Conservation (phyloP, 2,329 filamentous ascomycete genomes). For the Fusarium robinianum region DNA sequence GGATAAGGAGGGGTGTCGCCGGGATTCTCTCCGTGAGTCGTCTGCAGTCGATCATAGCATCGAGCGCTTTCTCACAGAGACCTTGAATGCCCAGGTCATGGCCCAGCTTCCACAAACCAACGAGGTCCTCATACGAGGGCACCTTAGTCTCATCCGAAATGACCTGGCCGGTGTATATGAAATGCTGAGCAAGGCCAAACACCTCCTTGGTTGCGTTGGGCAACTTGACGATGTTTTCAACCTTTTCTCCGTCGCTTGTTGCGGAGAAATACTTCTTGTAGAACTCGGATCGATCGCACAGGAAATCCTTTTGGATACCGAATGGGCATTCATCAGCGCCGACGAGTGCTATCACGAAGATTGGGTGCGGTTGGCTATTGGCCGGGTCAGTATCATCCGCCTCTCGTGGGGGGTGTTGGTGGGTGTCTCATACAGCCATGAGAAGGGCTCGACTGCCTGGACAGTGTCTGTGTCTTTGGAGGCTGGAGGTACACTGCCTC, state of each 20-base stretch:
- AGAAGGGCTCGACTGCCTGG: conserved; percentile 34
- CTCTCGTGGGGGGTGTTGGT: too few relatives aligned
- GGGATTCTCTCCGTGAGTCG: conserved; percentile 59
- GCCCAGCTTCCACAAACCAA: conserved; percentile 62
- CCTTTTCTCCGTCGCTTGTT: conserved; percentile 40
- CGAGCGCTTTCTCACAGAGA: conserved; percentile 60
- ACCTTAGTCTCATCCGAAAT: conserved; percentile 47
- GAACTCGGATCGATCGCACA: conserved; percentile 56
- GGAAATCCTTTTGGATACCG: conserved; percentile 62
- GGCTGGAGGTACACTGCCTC: conserved; percentile 1
- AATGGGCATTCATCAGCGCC: conserved; percentile 58
- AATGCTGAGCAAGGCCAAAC: conserved; percentile 61
- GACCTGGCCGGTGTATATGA: conserved; percentile 56
- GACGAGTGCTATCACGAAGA: conserved; percentile 60
- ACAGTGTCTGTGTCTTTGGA: conserved; percentile 16
- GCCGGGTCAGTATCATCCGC: conserved; percentile 14
- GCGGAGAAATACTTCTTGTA: conserved; percentile 53
- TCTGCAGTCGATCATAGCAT: conserved; percentile 61
- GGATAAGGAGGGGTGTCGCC: conserved; percentile 60
- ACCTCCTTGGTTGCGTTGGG: conserved; percentile 53
- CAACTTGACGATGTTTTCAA: conserved; percentile 57
- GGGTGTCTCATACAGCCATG: conserved; percentile 44
- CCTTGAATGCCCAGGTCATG: conserved; percentile 56
- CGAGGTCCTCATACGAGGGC: conserved; percentile 58
- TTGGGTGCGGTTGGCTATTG: conserved; percentile 56